Percentiles rank a stretch among this genome's conserved stretches.
Conservation (phyloP, 371 early-diverging fungal species). For the Blakeslea trispora region DNA sequence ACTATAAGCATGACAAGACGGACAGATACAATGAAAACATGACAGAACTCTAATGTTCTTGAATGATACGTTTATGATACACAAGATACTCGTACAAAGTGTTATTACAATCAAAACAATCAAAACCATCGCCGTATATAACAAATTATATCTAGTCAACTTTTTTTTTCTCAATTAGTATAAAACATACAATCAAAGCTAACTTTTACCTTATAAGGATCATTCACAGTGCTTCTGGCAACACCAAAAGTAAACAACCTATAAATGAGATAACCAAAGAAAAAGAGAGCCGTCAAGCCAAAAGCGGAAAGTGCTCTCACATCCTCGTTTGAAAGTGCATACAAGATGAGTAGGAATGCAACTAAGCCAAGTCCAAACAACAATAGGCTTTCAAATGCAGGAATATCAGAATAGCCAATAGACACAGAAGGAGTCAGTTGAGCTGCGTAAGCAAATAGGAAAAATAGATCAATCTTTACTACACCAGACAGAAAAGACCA, state of each 20-base stretch:
- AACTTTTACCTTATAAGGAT: conserved; percentile 32
- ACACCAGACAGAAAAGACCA: conserved; percentile 17
- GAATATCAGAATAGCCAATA: conserved; percentile 10
- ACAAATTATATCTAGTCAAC: conserved; percentile 17
- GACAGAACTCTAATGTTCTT: conserved; percentile 5
- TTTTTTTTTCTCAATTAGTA: not conserved
- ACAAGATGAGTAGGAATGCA: conserved; percentile 15
- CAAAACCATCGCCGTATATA: conserved; percentile 11
- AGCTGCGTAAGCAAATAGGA: conserved; percentile 17
- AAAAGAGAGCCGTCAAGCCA: not conserved
- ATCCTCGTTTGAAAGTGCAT: conserved; percentile 12
- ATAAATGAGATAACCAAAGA: conserved; percentile 28
- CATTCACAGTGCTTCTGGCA: conserved; percentile 3
- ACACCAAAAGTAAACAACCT: conserved; percentile 25
- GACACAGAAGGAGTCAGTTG: conserved; percentile 21
- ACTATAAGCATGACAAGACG: conserved; percentile 1
- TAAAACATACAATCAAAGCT: not conserved
- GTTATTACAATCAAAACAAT: conserved; percentile 9
- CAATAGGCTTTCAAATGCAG: conserved; percentile 15
- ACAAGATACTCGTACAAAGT: conserved; percentile 9
- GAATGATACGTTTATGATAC: conserved; percentile 7
- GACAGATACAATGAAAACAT: conserved; percentile 9
- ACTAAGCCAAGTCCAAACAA: conserved; percentile 10
- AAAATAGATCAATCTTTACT: conserved; percentile 29
- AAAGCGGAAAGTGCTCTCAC: not conserved